phyloP scores from a whole-genome alignment of 371 early-diverging fungal genomes.

The Mucor mucedo region DNA sequence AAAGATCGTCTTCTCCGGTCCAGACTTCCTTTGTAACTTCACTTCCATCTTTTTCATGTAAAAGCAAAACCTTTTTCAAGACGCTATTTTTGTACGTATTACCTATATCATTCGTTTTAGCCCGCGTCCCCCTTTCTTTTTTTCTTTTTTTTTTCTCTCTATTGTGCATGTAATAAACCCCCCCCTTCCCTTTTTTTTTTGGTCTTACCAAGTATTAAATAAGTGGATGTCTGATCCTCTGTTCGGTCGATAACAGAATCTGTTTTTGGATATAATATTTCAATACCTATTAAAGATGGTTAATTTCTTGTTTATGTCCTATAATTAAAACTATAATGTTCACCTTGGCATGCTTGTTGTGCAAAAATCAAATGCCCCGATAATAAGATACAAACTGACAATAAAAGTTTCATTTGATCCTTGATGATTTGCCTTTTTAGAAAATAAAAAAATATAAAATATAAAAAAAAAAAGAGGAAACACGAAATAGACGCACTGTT shows the following conservation, averaged over 20 bases:
- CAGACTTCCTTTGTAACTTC: conserved; percentile 18
- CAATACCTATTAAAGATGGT: conserved; percentile 8
- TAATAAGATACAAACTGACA: not conserved
- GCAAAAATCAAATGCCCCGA: not conserved
- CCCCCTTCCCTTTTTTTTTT: not conserved
- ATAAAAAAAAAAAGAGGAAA: not conserved
- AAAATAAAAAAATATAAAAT: not conserved
- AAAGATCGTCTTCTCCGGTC: conserved; percentile 17
- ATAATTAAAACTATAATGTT: not conserved
- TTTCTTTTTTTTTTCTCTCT: not conserved
- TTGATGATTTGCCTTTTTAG: not conserved
- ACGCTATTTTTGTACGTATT: conserved; percentile 3
- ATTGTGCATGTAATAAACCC: not conserved
- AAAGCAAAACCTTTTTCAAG: conserved; percentile 4
- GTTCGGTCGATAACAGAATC: conserved; percentile 21
- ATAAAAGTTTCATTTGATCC: not conserved
- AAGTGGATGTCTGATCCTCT: conserved; percentile 15
- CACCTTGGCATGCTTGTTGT: conserved; percentile 13
- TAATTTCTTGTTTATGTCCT: not conserved
- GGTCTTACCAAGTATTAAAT: conserved; percentile 24
- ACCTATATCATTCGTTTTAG: conserved; percentile 8
- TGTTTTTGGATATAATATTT: conserved; percentile 23
- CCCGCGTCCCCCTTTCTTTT: not conserved
- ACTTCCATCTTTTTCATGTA: conserved; percentile 11
- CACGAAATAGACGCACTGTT: not conserved